Evolutionary conservation across 495 filamentous ascomycete genomes (phyloP).

Genomic region (Xylaria venustula): DNA sequence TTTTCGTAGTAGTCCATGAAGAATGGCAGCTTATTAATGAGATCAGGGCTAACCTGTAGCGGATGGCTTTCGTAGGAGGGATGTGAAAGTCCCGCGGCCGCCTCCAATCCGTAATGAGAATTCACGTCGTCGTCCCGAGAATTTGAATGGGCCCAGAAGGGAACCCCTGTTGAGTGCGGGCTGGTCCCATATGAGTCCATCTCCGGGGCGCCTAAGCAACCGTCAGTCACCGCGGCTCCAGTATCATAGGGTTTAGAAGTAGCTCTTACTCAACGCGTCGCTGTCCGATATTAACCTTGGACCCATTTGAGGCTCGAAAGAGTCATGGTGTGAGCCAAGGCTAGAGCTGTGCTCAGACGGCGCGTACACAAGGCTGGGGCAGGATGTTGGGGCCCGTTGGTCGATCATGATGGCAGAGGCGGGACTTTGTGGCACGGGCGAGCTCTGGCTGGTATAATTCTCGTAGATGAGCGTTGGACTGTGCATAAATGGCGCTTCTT

Average conservation of each 20-base stretch:
- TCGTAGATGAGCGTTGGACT: constrained; percentile 55
- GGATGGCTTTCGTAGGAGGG: constrained; percentile 33
- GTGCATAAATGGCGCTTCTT: constrained; percentile 49
- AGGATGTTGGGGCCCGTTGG: constrained; percentile 49
- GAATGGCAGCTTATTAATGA: constrained; percentile 57
- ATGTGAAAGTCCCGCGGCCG: constrained; percentile 19
- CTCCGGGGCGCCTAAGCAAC: constrained; percentile 41
- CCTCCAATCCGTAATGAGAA: constrained; percentile 32
- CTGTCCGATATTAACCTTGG: constrained; percentile 46
- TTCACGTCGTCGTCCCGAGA: constrained; percentile 38
- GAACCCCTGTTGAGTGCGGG: constrained; percentile 36
- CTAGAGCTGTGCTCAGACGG: constrained; percentile 49
- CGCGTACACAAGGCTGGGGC: constrained; percentile 48
- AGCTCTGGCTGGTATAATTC: constrained; percentile 45
- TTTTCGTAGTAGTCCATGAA: constrained; percentile 81
- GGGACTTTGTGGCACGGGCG: constrained; percentile 51
- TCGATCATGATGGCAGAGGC: constrained; percentile 51
- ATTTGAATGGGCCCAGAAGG: constrained; percentile 42
- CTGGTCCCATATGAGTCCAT: constrained; percentile 48
- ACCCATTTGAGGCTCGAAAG: constrained; percentile 43
- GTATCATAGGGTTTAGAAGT: constrained; percentile 15
- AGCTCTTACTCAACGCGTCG: constrained; percentile 45
- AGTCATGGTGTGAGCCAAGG: constrained; percentile 45
- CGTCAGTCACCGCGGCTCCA: constrained; percentile 32
- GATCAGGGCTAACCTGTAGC: constrained; percentile 47